phyloP scores from a whole-genome alignment of 768 basidiomycete genomes.

The Tylopilus subfusipes region DNA sequence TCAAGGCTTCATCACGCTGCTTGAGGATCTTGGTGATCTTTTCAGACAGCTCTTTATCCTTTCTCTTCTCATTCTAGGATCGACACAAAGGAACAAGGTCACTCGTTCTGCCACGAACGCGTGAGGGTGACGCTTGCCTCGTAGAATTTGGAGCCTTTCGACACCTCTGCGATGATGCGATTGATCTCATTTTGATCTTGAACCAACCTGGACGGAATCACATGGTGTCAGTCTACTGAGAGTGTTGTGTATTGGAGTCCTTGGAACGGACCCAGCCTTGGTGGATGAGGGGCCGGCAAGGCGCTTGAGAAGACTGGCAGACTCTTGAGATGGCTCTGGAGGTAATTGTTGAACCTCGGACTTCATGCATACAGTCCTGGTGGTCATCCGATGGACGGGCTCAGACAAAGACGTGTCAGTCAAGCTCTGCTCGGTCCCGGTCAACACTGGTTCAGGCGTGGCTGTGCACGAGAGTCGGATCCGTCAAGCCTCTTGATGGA shows the following conservation, averaged over 20 bases:
- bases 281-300: conserved; percentile 86
- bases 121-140: conserved; percentile 46
- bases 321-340: conserved; percentile 51
- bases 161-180: conserved; percentile 83
- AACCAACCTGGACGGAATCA: conserved; percentile 46
- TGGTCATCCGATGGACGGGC: too few relatives aligned
- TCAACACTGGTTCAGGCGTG: background rate
- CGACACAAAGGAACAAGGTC: background rate
- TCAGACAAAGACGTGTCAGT: background rate
- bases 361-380: conserved; percentile 15
- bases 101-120: background rate
- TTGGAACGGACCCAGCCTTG: conserved; percentile 72
- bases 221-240: conserved; percentile 9
- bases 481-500: too few relatives aligned
- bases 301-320: conserved; percentile 68
- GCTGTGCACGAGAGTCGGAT: background rate
- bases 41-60: conserved; percentile 79
- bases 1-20: conserved; percentile 55
- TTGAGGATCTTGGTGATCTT: conserved; percentile 69
- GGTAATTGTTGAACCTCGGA: conserved; percentile 17
- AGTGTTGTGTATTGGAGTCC: background rate
- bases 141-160: conserved; percentile 92
- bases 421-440: too few relatives aligned
- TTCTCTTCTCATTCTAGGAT: conserved; percentile 79
- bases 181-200: conserved; percentile 84